Evolutionary conservation across 495 filamentous ascomycete genomes (phyloP).

Genomic region (Margaritispora aquatica): DNA sequence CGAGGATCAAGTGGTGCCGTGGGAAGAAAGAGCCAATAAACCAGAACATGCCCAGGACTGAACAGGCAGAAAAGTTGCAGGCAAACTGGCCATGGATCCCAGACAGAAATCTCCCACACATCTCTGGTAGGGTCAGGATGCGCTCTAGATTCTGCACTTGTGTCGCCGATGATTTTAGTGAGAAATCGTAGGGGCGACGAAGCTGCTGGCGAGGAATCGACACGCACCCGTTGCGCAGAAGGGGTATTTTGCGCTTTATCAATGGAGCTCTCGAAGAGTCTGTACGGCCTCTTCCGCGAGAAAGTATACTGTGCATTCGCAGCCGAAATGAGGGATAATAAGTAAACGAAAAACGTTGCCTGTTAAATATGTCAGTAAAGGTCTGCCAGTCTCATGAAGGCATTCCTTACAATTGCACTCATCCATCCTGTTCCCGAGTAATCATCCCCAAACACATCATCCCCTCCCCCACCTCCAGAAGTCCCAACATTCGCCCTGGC

Average conservation of each 20-base stretch:
- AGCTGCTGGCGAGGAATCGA: conserved; percentile 77
- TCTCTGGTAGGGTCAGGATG: conserved; percentile 80
- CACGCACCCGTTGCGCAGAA: conserved; percentile 81
- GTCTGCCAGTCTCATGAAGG: background rate
- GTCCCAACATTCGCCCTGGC: conserved; percentile 67
- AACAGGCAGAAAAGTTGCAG: conserved; percentile 83
- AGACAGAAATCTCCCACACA: conserved; percentile 91
- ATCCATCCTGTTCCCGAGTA: conserved; percentile 52
- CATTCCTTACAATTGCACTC: conserved; percentile 67
- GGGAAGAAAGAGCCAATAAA: conserved; percentile 85
- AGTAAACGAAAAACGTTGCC: conserved; percentile 61
- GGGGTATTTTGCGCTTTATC: conserved; percentile 70
- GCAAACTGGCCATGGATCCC: conserved; percentile 85
- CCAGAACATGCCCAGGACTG: conserved; percentile 82
- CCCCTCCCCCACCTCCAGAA: conserved; percentile 35
- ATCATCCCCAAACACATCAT: conserved; percentile 83
- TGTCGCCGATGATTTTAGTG: conserved; percentile 51
- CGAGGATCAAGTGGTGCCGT: conserved; percentile 65
- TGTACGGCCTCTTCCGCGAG: conserved; percentile 75
- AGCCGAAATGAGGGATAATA: conserved; percentile 56
- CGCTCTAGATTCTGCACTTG: conserved; percentile 64
- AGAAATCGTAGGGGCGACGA: conserved; percentile 76
- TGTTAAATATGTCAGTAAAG: conserved; percentile 33
- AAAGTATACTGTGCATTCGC: conserved; percentile 81
- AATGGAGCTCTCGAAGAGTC: conserved; percentile 82